Percentiles rank a stretch among this genome's conserved stretches.
These are phyloP conservation scores for Pyrenophora teres DNA, from an alignment of 2,329 filamentous ascomycete species.

Conservation along the genomic window DNA sequence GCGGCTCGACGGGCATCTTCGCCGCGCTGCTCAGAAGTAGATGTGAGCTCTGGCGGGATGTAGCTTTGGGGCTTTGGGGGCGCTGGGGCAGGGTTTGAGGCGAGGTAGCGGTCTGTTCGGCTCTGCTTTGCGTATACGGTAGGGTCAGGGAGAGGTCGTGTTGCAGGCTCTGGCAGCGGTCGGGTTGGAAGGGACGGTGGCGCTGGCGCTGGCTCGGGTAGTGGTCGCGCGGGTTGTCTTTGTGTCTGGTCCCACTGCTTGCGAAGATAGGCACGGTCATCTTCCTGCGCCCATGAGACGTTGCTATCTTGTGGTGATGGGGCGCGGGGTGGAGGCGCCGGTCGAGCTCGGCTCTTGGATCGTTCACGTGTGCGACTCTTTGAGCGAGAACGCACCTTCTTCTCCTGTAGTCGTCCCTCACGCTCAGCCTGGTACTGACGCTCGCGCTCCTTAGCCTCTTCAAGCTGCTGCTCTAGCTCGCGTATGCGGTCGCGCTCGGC, in stretches of 20 bases:
- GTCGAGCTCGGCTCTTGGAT: conserved; percentile 42
- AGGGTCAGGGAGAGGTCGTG: conserved; percentile 42
- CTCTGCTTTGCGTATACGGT: conserved; percentile 39
- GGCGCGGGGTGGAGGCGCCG: conserved; percentile 43
- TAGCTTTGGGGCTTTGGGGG: conserved; percentile 49
- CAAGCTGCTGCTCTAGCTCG: conserved; percentile 77
- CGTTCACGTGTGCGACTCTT: conserved; percentile 43
- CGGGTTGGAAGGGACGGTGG: conserved; percentile 48
- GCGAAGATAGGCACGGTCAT: conserved; percentile 68
- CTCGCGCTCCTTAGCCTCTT: conserved; percentile 70
- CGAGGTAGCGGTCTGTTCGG: conserved; percentile 64
- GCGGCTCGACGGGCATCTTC: conserved; percentile 66
- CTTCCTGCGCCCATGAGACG: conserved; percentile 66
- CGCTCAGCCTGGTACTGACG: conserved; percentile 66
- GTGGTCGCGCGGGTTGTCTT: conserved; percentile 42
- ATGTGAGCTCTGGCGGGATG: conserved; percentile 58
- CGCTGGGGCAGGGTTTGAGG: conserved; percentile 59
- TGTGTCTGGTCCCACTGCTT: conserved; percentile 58
- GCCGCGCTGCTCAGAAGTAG: conserved; percentile 64
- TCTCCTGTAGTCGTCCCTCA: conserved; percentile 54
- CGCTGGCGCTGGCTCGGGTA: conserved; percentile 38
- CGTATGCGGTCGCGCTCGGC: conserved; percentile 71
- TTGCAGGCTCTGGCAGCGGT: conserved; percentile 53
- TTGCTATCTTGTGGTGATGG: conserved; percentile 56
- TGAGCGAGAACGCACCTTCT: conserved; percentile 45